Conservation (phyloP, 129 eudicot species). For the Artemisia argyi region DNA sequence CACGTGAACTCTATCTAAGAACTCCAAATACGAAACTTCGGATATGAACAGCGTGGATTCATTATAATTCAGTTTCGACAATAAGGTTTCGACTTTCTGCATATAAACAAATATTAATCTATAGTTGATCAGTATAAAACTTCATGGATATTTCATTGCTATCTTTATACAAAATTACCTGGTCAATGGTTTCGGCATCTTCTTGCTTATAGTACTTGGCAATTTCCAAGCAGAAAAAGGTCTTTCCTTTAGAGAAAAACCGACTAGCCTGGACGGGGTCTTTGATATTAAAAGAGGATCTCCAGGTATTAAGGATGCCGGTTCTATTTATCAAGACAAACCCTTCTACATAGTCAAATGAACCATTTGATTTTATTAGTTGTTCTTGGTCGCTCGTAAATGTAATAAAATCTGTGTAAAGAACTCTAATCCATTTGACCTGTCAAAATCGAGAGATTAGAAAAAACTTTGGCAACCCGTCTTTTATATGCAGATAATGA, state of each 20-base stretch:
- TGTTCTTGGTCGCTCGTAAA: constrained; percentile 84
- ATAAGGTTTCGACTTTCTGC: constrained; percentile 65
- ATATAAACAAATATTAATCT: constrained; percentile 8
- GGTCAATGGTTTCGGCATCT: constrained; percentile 41
- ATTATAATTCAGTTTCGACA: constrained; percentile 62
- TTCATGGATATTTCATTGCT: neutral
- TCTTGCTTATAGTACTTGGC: constrained; percentile 74
- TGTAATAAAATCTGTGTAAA: constrained; percentile 64
- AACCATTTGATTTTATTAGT: constrained; percentile 53
- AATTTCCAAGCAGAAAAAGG: constrained; percentile 76
- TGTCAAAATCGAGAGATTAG: constrained; percentile 35
- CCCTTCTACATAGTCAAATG: constrained; percentile 93
- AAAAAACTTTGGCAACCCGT: constrained; percentile 12
- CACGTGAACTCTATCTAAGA: constrained; percentile 84
- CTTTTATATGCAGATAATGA: constrained; percentile 2
- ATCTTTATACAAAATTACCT: constrained; percentile 48
- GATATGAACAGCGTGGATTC: constrained; percentile 70
- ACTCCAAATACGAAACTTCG: constrained; percentile 77
- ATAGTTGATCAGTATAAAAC: neutral
- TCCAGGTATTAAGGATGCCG: constrained; percentile 81
- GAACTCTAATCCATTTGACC: constrained; percentile 96
- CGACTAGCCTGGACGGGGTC: constrained; percentile 65
- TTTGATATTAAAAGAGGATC: constrained; percentile 78
- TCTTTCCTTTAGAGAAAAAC: constrained; percentile 71
- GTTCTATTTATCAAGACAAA: constrained; percentile 88